Base-by-base conservation (phyloP, 805 yeast genomes). In the Candida coquimbonensis region DNA sequence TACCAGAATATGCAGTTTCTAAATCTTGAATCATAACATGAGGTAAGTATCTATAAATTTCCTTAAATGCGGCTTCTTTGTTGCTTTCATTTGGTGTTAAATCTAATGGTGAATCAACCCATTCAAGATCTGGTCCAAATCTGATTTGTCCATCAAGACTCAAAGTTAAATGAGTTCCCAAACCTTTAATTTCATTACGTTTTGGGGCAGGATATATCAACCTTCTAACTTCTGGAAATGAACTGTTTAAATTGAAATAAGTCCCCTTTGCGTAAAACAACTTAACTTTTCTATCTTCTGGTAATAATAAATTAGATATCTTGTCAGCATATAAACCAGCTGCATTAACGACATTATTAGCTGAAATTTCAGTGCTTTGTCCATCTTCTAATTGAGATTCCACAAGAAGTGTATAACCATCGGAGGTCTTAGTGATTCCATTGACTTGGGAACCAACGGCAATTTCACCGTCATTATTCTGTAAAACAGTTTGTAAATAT, bases 111-210 rank as follows among this genome's bases (percentile, higher is more conserved):
- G 66, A 40, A 6, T 73, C 75, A 2, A 85, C 78, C 87, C 95
- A 88, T 61, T 88, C 93, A 36, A 87, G 63, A 60, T 90, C 96
- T 0, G 96, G 96, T 0, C 97, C 97, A 60, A 89, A 89, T 51
- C 77, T 74, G 26, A 89, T 65, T 53, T 81, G 82, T 0, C 95
- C 93, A 4, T 85, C 89, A 45, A 89, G 64, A 56, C 87, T 95
- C 29, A 90, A 66, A 0, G 97, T 89, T 50, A 90, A 65, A 66
- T 89, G 97, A 0, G 93, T 86, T 0, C 97, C 97, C 46, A 90
- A 67, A 0, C 95, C 85, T n/a, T 84, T 73, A 0, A 80, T 75
- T 43, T 78, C 75, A 7, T 74, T 74, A 9, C 26, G 26, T n/a
- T 82, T 80, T 1, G 88, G 87, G 46, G 87, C 83, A 1, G 96